phyloP scores from a whole-genome alignment of 179 eudicot genomes.

The Silene vulgaris region DNA sequence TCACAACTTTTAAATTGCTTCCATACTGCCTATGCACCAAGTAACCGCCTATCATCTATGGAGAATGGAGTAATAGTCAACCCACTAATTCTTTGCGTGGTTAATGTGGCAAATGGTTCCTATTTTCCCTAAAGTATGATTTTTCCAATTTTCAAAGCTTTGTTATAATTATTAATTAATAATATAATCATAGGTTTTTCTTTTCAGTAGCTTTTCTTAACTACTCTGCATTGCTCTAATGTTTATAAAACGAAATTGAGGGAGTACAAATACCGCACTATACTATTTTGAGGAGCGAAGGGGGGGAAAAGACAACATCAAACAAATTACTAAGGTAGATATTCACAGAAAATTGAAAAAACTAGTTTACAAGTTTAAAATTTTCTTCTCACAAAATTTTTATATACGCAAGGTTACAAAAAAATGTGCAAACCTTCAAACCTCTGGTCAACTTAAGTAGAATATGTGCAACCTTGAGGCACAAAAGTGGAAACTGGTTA shows the following conservation, averaged over 20 bases:
- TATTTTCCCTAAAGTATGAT: background rate
- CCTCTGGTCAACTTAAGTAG: background rate
- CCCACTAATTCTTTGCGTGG: background rate
- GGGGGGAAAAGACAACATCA: background rate
- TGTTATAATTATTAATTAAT: background rate
- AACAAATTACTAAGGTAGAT: constrained; percentile 3
- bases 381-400: background rate
- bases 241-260: background rate
- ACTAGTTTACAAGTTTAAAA: background rate
- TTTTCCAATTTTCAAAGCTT: background rate
- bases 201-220: background rate
- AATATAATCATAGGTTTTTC: background rate
- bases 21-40: background rate
- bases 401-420: background rate
- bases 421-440: background rate
- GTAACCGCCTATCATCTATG: background rate
- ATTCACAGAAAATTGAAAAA: background rate
- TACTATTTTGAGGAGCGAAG: background rate
- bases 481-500: background rate
- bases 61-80: background rate
- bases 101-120: background rate
- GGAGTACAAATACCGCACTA: background rate
- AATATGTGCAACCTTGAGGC: background rate
- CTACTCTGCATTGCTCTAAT: too few species aligned
- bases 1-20: too few species aligned